Evolutionary conservation across 2,329 filamentous ascomycete genomes (phyloP).

Genomic region (Cladophialophora immunda): DNA sequence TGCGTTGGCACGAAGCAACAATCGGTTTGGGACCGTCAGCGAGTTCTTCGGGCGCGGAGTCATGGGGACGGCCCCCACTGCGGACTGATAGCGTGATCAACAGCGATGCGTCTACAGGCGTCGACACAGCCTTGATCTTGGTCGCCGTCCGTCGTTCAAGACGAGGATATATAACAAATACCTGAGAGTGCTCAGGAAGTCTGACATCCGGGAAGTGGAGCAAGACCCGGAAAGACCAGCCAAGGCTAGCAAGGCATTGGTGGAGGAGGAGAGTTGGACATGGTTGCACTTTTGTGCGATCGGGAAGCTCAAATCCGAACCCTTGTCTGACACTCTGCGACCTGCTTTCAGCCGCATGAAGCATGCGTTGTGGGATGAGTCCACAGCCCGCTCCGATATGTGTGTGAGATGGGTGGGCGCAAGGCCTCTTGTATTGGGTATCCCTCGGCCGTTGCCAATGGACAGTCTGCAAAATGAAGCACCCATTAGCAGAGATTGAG

Average conservation of each 20-base stretch:
- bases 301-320: slow-evolving; percentile 14
- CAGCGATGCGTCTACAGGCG: background rate
- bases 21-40: slow-evolving; percentile 83
- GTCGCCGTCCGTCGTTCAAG: background rate
- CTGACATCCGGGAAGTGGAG: slow-evolving; percentile 13
- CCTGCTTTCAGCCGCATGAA: slow-evolving; percentile 22
- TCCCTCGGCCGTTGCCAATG: background rate
- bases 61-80: slow-evolving; percentile 63
- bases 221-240: slow-evolving; percentile 6
- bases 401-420: background rate
- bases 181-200: background rate
- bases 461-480: background rate
- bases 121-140: slow-evolving; percentile 7
- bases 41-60: slow-evolving; percentile 96
- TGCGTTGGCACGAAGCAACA: slow-evolving; percentile 75
- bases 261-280: background rate
- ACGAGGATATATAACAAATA: slow-evolving; percentile 17
- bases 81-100: slow-evolving; percentile 29
- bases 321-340: slow-evolving; percentile 13
- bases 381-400: background rate
- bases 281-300: slow-evolving; percentile 27
- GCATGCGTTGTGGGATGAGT: background rate
- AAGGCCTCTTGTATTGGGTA: background rate
- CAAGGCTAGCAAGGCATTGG: background rate
- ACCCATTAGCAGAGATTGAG: background rate